Base-by-base conservation (phyloP, 805 yeast species). In the Saccharomycopsis oosterbeekiorum region DNA sequence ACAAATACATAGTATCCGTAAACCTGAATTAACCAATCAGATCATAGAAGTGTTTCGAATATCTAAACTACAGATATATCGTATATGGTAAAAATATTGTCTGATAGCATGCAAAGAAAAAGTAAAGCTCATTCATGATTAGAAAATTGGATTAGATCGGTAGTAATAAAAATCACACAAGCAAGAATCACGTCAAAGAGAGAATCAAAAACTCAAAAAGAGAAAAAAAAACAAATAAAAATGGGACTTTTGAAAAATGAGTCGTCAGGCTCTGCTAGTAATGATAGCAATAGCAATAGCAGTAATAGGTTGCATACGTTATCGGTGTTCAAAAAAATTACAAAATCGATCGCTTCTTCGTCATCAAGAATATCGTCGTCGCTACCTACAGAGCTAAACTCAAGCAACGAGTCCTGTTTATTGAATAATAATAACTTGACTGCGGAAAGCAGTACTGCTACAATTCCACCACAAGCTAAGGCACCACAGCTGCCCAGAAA, bases 401-500 rank as follows among this genome's bases (percentile, higher is more conserved):
- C 53, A 6, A 47, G 53, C n/a, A 47, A 47, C 21, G 53, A 47
- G 4, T 47, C 53, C 4, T 42, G 24, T 24, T 36, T 56, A 2
- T 24, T 41, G 53, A 43, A 55, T 26, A 39, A 15, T 12, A 17
- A 39, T 17, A 55, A 55, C 14, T n/a, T 39, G 47, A 34, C 41
- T 11, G 26, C 57, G 15, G 41, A 53, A n/a, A 34, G 56, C 41
- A 53, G 56, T 14, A 53, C 39, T 9, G 21, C 19, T n/a, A 19
- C 19, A 37, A 29, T 53, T 17, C 14, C 41, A 8, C 14, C 41
- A 8, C 41, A 34, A 53, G 26, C 26, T 14, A 37, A 17, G 21
- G 41, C 26, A 6, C 41, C 41, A 17, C 56, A 53, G 41, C 56
- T 53, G 39, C 56, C 41, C 56, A 53, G 41, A 53, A 53, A 53